Percentiles rank a stretch among this genome's conserved stretches.
Conservation (phyloP, 1,139 yeast genomes). For the Spathaspora jeffriesii region DNA sequence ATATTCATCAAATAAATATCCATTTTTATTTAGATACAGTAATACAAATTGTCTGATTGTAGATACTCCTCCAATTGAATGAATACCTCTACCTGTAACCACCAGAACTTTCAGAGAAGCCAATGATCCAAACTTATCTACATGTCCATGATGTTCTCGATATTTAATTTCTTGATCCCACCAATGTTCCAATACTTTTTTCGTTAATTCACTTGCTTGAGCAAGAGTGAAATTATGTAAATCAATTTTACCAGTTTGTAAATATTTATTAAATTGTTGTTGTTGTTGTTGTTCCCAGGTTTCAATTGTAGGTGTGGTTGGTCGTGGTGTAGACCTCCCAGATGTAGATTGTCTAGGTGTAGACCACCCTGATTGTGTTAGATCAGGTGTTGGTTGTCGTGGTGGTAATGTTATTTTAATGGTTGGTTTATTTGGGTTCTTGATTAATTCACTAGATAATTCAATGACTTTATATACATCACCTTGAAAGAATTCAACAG, state of each 20-base stretch:
- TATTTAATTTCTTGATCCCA: conserved; percentile 49
- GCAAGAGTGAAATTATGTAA: conserved; percentile 50
- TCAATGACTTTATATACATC: conserved; percentile 33
- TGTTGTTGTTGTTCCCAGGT: not conserved
- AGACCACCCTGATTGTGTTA: no score
- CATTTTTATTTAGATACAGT: conserved; percentile 28
- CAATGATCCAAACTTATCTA: conserved; percentile 26
- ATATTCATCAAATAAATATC: conserved; percentile 45
- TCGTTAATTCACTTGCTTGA: conserved; percentile 40
- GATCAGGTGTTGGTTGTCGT: conserved; percentile 4
- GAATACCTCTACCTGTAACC: conserved; percentile 66
- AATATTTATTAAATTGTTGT: conserved; percentile 6
- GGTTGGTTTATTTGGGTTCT: not conserved
- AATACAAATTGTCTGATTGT: conserved; percentile 41
- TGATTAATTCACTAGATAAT: conserved; percentile 15
- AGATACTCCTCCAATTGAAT: conserved; percentile 53
- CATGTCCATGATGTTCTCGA: conserved; percentile 37
- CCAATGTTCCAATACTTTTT: conserved; percentile 44
- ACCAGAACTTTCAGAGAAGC: conserved; percentile 34
- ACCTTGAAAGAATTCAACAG: conserved; percentile 41
- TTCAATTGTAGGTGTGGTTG: not conserved
- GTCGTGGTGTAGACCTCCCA: no score
- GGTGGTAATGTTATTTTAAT: not conserved
- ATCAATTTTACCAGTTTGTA: conserved; percentile 35
- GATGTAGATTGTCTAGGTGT: no score